These are phyloP conservation scores for Trifolium fragiferum DNA, from an alignment of 306 rosid species.

Conservation along the genomic window DNA sequence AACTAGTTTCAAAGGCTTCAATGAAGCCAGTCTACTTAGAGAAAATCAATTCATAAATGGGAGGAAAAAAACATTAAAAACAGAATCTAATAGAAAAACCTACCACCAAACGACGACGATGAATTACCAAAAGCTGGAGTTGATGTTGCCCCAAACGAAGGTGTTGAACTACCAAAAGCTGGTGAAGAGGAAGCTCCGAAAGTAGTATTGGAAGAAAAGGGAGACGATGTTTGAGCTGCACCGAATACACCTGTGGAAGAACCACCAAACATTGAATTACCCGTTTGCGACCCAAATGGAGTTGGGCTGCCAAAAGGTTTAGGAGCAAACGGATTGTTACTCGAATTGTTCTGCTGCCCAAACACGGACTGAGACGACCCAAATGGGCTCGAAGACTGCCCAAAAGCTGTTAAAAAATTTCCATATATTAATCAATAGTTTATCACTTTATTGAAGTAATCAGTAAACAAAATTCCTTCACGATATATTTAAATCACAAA, in stretches of 20 bases:
- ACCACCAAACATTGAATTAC: conserved; percentile 72
- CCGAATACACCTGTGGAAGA: conserved; percentile 96
- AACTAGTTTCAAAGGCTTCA: conserved; percentile 21
- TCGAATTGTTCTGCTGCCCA: conserved; percentile 68
- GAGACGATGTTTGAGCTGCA: conserved; percentile 50
- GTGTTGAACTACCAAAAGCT: neutral
- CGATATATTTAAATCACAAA: neutral
- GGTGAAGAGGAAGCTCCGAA: neutral
- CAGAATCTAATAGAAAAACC: neutral
- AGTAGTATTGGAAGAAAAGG: neutral
- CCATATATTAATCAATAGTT: conserved; percentile 20
- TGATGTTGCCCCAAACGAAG: neutral
- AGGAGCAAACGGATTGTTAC: conserved; percentile 80
- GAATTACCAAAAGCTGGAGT: neutral
- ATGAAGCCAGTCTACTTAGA: neutral
- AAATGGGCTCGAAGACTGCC: conserved; percentile 90
- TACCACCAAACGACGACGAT: neutral
- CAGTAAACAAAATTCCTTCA: conserved; percentile 16
- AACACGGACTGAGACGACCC: conserved; percentile 72
- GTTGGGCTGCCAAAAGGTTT: conserved; percentile 77
- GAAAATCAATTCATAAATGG: neutral
- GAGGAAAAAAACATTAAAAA: no score
- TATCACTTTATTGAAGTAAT: neutral
- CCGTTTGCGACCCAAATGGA: conserved; percentile 80
- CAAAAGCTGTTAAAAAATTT: conserved; percentile 72